Percentiles rank a stretch among this genome's conserved stretches.
These are phyloP conservation scores for Malus domestica DNA, from an alignment of 306 rosid species.

Conservation along the genomic window ASM211411v1 NC_041797.1:31778501-31779000, in stretches of 20 bases:
- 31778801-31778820: slow-evolving; percentile 96
- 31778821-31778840: slow-evolving; percentile 90
- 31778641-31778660: slow-evolving; percentile 93
- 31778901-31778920: slow-evolving; percentile 65
- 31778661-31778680: slow-evolving; percentile 83
- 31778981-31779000: slow-evolving; percentile 94
- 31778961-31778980: slow-evolving; percentile 89
- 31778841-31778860: slow-evolving; percentile 86
- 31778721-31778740: slow-evolving; percentile 96
- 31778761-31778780: slow-evolving; percentile 88
- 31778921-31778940: slow-evolving; percentile 86
- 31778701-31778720: slow-evolving; percentile 84
- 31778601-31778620: slow-evolving; percentile 85
- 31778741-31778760: slow-evolving; percentile 80
- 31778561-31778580: slow-evolving; percentile 89
- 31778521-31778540: slow-evolving; percentile 94
- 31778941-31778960: slow-evolving; percentile 92
- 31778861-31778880: slow-evolving; percentile 86
- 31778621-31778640: slow-evolving; percentile 78
- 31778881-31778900: slow-evolving; percentile 52
- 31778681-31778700: slow-evolving; percentile 89
- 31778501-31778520: slow-evolving; percentile 77
- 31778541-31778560: slow-evolving; percentile 87
- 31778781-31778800: slow-evolving; percentile 86
- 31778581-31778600: slow-evolving; percentile 93